Base-by-base conservation (phyloP, 768 basidiomycete species). In the Leccinellum albellum region DNA sequence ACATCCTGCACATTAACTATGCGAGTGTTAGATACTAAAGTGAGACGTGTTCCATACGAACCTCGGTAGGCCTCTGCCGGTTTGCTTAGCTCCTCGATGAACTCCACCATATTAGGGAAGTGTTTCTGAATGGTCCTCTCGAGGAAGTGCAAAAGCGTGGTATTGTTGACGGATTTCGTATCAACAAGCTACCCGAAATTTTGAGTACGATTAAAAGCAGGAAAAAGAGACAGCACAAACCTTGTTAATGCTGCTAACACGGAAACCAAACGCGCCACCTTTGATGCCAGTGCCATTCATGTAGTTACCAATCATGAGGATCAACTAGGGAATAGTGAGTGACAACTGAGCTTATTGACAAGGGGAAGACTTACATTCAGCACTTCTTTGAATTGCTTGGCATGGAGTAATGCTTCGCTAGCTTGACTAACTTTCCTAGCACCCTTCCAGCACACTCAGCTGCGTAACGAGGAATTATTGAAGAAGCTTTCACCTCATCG, bases 211-310 rank as follows among this genome's bases (percentile, higher is more conserved):
- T 46, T 3, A 24, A 50, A 40, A 12, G 33, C 21, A 26, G 32
- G 8, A 46, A 53, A 23, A 9, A 46, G 6, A 49, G 20, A 21
- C 60, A 14, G 45, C 4, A 45, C 75, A 60, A 65, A 87, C 94
- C 81, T 94, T 94, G 76, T 99, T 98, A 73, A 99, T 95, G 72
- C 94, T 96, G 75, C 92, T 94, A 52, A 98, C 85, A 66, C 90
- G 86, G 82, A 99, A 99, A 57, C 96, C 96, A 64, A 91, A 96
- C 1, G 97, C 97, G 31, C 95, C 95, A 54, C 96, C 96, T 71
- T 96, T 97, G 65, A 93, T 82, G 53, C 95, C 94, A 53, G 93
- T 89, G 6, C 94, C 93, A 69, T 99, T 99, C 88, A 98, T 94
- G 72, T 94, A 99, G 71, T 99, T 99, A 44, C 96, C 96, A 63